Evolutionary conservation across 495 filamentous ascomycete genomes (phyloP), one percentile per base, ranked within the genome.

Genomic region (Lichina pygmaea): DNA sequence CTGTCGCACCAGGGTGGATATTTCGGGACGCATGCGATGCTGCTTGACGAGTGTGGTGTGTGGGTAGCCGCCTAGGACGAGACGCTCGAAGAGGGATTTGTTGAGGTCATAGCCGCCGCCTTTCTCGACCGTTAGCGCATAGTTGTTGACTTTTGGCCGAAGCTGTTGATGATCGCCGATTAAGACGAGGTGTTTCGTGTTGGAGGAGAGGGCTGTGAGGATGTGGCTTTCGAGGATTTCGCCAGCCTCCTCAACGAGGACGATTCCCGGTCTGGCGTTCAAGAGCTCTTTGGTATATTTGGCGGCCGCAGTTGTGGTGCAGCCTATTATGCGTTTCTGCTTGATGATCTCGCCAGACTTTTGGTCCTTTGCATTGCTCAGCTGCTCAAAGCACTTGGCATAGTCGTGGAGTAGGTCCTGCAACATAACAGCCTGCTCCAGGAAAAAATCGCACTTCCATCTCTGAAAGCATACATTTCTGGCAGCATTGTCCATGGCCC

Each of bases 91-190:
- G 6, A 85, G 52, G 0, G 78, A 84, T 6, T 62, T 50, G 48
- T 86, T 81, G 4, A 85, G 63, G 48, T 83, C 68, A 50, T 68
- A 85, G 0, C 74, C 75, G 31, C 73, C 65, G 0, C 77, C 78
- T 41, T 68, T 72, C 47, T 83, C 79, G 0, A 78, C 65, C 0
- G 65, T 71, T 0, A 86, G 59, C 6, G 54, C 58, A 50, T 77
- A 77, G 46, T 71, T 75, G 48, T 74, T 72, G 34, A 74, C 63
- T 47, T 79, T 80, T 0, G 81, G 81, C 5, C 80, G 66, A 4
- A 89, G 64, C 47, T 89, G 81, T 49, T 75, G 66, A 50, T 86
- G 78, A 49, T 89, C 81, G 3, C 81, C 81, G 34, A 85, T 85
- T 9, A 85, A 55, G 7, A 82, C 62, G 3, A 81, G 51, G 33